phyloP scores from a whole-genome alignment of 2,329 filamentous ascomycete species.

The Colletotrichum orbiculare region DNA sequence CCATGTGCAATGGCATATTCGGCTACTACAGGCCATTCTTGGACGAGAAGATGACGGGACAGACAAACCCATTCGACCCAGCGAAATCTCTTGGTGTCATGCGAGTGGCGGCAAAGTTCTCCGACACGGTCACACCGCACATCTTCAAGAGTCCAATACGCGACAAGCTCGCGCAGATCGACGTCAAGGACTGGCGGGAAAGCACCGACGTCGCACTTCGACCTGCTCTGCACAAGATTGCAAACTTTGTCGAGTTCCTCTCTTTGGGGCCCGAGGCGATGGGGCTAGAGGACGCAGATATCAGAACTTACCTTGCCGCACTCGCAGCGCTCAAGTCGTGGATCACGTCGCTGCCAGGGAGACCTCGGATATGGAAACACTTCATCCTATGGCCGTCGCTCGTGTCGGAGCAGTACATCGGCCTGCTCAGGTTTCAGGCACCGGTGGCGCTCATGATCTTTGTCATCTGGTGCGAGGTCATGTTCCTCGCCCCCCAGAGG shows the following conservation, averaged over 20 bases:
- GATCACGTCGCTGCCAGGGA: slow-evolving; percentile 25
- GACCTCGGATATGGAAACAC: slow-evolving; percentile 36
- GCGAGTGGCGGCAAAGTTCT: slow-evolving; percentile 33
- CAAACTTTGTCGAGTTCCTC: slow-evolving; percentile 28
- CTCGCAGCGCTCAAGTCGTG: slow-evolving; percentile 30
- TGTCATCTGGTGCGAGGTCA: slow-evolving; percentile 32
- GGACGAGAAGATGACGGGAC: slow-evolving; percentile 33
- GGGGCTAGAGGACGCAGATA: slow-evolving; percentile 13
- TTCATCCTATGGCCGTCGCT: slow-evolving; percentile 36
- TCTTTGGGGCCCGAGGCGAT: slow-evolving; percentile 19
- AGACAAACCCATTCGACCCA: slow-evolving; percentile 26
- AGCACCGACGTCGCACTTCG: slow-evolving; percentile 15
- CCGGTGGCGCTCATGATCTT: slow-evolving; percentile 35
- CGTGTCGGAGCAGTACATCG: slow-evolving; percentile 32
- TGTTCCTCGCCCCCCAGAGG: slow-evolving; percentile 25
- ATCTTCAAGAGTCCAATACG: slow-evolving; percentile 33
- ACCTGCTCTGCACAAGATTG: slow-evolving; percentile 18
- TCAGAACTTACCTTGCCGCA: slow-evolving; percentile 12
- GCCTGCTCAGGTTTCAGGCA: slow-evolving; percentile 22
- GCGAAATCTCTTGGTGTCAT: slow-evolving; percentile 28
- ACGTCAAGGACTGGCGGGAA: slow-evolving; percentile 27
- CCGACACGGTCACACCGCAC: slow-evolving; percentile 27
- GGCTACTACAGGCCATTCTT: slow-evolving; percentile 36
- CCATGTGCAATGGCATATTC: slow-evolving; percentile 37
- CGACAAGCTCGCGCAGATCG: slow-evolving; percentile 30